These are phyloP conservation scores for Apiosordaria backusii DNA, from an alignment of 495 filamentous ascomycete species.

Conservation along the genomic window DNA sequence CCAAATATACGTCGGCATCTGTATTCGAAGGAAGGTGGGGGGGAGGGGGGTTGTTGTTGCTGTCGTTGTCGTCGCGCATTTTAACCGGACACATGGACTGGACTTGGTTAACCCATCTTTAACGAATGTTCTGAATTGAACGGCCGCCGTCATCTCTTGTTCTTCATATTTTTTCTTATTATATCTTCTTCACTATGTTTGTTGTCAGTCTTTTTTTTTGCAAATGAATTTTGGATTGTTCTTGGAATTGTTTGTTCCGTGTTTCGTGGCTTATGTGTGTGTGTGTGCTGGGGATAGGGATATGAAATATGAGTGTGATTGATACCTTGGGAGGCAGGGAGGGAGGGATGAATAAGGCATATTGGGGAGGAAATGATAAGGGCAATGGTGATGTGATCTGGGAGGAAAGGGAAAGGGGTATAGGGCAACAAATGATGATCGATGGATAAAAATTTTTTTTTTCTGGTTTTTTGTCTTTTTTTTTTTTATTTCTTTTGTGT, in stretches of 20 bases:
- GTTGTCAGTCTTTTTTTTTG: background rate
- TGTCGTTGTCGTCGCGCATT: no score
- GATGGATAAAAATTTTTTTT: background rate
- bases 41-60: background rate
- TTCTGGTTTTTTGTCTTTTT: background rate
- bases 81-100: no score
- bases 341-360: background rate
- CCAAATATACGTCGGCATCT: no score
- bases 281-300: background rate
- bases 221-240: background rate
- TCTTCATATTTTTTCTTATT: conserved; percentile 1
- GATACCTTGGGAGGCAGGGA: background rate
- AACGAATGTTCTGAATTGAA: conserved; percentile 19
- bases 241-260: background rate
- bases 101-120: background rate
- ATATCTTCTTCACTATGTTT: background rate
- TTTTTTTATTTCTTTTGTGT: conserved; percentile 1
- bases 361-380: no score
- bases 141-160: conserved; percentile 14
- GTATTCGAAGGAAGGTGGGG: no score
- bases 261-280: background rate
- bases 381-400: no score
- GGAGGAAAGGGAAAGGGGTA: background rate
- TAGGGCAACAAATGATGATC: background rate
- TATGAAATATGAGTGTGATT: background rate